phyloP scores from a whole-genome alignment of 148 eudicot species.

The Agrostemma githago region DNA sequence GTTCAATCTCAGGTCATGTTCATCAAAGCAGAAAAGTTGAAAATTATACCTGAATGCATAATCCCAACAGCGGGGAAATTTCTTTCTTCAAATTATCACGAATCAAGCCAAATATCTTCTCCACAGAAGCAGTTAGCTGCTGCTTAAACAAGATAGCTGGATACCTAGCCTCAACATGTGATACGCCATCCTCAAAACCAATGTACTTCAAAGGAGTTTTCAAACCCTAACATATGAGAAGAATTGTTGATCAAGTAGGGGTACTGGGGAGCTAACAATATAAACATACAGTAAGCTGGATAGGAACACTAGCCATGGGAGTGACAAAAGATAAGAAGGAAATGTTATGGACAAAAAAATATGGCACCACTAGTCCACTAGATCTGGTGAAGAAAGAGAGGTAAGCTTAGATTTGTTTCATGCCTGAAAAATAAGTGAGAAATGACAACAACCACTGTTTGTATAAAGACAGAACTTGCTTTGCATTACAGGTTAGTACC shows the following conservation, averaged over 20 bases:
- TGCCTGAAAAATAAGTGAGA: neutral
- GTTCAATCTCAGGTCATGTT: neutral
- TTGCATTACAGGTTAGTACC: neutral
- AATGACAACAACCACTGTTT: neutral
- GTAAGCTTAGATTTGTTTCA: neutral
- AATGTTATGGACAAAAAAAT: neutral
- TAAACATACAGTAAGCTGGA: neutral
- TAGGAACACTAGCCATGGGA: neutral
- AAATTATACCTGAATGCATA: constrained; percentile 76
- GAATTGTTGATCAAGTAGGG: neutral
- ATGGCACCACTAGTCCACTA: neutral
- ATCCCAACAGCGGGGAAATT: constrained; percentile 73
- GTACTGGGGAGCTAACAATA: neutral
- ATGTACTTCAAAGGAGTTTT: constrained; percentile 59
- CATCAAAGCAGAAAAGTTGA: neutral
- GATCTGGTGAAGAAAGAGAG: neutral
- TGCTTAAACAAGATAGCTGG: constrained; percentile 96
- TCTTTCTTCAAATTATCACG: constrained; percentile 99
- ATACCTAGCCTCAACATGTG: constrained; percentile 81
- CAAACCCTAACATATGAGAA: constrained; percentile 37
- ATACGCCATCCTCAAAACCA: constrained; percentile 78
- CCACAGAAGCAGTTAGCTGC: constrained; percentile 92
- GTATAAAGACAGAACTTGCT: neutral
- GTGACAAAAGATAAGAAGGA: constrained; percentile 5
- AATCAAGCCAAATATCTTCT: constrained; percentile 92